Conservation (phyloP, 805 yeast species). For the Metschnikowia picachoensis region DNA sequence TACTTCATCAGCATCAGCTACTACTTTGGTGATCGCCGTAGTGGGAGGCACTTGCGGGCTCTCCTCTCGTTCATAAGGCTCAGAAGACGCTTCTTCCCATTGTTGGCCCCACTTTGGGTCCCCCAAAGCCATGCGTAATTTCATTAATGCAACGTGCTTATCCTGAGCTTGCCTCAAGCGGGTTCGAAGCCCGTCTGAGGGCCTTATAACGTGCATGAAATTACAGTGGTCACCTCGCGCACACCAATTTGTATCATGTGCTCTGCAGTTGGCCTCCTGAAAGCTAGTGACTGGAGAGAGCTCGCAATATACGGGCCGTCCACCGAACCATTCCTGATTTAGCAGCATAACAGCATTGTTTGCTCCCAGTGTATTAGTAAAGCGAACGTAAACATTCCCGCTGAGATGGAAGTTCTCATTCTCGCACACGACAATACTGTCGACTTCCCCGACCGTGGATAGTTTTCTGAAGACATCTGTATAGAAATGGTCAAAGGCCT, state of each 20-base stretch:
- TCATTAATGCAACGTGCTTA: conserved; percentile 21
- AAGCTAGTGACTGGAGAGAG: conserved; percentile 70
- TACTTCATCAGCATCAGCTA: not conserved
- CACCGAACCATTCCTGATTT: conserved; percentile 79
- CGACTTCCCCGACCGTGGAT: conserved; percentile 48
- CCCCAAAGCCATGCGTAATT: conserved; percentile 13
- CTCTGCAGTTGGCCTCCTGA: conserved; percentile 71
- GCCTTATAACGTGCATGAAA: conserved; percentile 73
- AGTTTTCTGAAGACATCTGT: conserved; percentile 69
- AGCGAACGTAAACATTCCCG: conserved; percentile 81
- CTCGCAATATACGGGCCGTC: conserved; percentile 75
- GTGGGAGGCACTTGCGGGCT: not conserved
- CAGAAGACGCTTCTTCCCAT: conserved; percentile 16
- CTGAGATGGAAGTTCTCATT: conserved; percentile 77
- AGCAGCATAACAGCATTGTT: conserved; percentile 54
- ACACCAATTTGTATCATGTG: conserved; percentile 61
- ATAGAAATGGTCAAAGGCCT: conserved; percentile 56
- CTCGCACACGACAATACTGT: conserved; percentile 70
- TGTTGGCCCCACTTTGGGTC: conserved; percentile 16
- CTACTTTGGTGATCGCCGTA: not conserved
- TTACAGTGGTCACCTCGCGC: conserved; percentile 82
- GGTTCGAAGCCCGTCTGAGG: conserved; percentile 41
- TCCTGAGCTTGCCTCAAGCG: conserved; percentile 40
- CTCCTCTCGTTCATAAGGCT: conserved; percentile 5
- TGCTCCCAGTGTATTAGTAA: conserved; percentile 54